Conservation (phyloP, 2,329 filamentous ascomycete species). For the Sphaerulina vaccinii region DNA sequence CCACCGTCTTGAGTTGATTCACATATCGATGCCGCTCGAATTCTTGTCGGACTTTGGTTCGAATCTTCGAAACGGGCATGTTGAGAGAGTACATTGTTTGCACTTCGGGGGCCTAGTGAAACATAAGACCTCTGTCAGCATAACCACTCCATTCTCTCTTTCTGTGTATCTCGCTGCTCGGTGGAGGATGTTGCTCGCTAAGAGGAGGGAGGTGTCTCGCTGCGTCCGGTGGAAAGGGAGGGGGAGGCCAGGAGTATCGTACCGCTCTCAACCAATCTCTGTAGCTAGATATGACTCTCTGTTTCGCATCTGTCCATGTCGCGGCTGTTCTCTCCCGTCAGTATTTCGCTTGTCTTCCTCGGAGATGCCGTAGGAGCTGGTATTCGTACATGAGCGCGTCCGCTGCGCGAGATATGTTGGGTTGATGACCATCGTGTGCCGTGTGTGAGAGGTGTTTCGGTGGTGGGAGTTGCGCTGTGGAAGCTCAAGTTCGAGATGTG, state of each 20-base stretch:
- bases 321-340: slow-evolving; percentile 58
- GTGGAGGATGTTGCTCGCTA: too few relatives aligned
- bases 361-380: background rate
- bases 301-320: slow-evolving; percentile 86
- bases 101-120: slow-evolving; percentile 83
- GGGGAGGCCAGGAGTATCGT: too few relatives aligned
- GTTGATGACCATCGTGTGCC: slow-evolving; percentile 63
- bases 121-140: background rate
- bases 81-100: slow-evolving; percentile 96
- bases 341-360: background rate
- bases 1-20: slow-evolving; percentile 81
- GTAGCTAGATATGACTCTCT: slow-evolving; percentile 84
- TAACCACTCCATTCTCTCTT: background rate
- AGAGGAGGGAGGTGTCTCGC: too few relatives aligned
- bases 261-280: slow-evolving; percentile 95
- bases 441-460: background rate
- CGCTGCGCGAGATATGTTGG: slow-evolving; percentile 78
- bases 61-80: slow-evolving; percentile 80
- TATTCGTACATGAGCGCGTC: slow-evolving; percentile 52
- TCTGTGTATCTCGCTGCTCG: too few relatives aligned
- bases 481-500: background rate
- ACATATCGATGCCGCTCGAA: slow-evolving; percentile 96
- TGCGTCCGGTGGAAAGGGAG: too few relatives aligned
- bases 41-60: slow-evolving; percentile 92
- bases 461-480: background rate